Conservation (phyloP, 139 green algal genomes). For the Chlamydomonas eustigma region DNA sequence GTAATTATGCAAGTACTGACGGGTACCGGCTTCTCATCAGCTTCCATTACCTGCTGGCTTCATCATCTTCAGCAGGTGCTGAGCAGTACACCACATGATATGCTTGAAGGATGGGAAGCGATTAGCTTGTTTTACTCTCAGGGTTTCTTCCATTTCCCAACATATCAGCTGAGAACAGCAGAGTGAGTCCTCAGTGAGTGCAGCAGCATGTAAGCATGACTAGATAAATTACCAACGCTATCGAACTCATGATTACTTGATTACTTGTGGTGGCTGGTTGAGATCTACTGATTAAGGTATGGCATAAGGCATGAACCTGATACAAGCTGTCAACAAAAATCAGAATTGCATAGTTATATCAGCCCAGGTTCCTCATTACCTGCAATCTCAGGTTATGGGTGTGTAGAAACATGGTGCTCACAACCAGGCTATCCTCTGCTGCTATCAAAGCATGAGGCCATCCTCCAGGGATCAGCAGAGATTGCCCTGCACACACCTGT, state of each 20-base stretch:
- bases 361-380: background rate
- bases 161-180: background rate
- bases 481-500: conserved; percentile 16
- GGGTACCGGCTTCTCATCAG: background rate
- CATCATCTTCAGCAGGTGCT: conserved; percentile 17
- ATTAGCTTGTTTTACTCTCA: conserved; percentile 5
- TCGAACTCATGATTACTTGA: too few species aligned
- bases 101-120: conserved; percentile 35
- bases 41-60: conserved; percentile 13
- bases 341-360: background rate
- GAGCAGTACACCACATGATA: conserved; percentile 32
- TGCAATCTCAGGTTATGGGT: background rate
- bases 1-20: too few species aligned
- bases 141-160: background rate
- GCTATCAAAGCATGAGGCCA: conserved; percentile 27
- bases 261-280: too few species aligned
- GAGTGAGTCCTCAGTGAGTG: background rate
- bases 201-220: conserved; percentile 8
- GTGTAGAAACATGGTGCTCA: background rate
- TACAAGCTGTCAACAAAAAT: background rate
- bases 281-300: background rate
- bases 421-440: conserved; percentile 10
- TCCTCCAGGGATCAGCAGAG: conserved; percentile 26
- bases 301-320: background rate
- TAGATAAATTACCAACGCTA: background rate